Conservation (phyloP, 2,329 filamentous ascomycete species). For the Alternaria metachromatica region DNA sequence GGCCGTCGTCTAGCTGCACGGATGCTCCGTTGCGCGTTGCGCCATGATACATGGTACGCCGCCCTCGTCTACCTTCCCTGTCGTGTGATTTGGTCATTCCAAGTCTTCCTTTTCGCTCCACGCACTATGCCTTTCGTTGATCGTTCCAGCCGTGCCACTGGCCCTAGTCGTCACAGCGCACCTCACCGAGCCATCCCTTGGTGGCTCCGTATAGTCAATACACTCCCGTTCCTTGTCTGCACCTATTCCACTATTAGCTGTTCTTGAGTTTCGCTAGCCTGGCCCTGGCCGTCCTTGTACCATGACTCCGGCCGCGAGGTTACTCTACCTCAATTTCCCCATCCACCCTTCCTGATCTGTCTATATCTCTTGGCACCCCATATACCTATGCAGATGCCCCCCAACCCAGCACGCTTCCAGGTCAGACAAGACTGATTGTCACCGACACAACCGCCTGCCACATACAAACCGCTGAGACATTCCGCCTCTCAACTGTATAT, state of each 20-base stretch:
- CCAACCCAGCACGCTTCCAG: constrained; percentile 20
- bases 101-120: constrained; percentile 45
- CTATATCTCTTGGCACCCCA: constrained; percentile 47
- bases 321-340: constrained; percentile 37
- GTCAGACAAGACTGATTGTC: constrained; percentile 27
- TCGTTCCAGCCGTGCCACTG: constrained; percentile 51
- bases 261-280: constrained; percentile 38
- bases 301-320: constrained; percentile 44
- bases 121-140: constrained; percentile 38
- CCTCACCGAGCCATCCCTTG: constrained; percentile 45
- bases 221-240: constrained; percentile 44
- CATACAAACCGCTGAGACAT: constrained; percentile 16
- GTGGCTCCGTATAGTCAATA: constrained; percentile 41
- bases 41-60: constrained; percentile 51
- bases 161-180: constrained; percentile 45
- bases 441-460: constrained; percentile 23
- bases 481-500: not conserved
- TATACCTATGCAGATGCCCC: constrained; percentile 46
- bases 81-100: constrained; percentile 44
- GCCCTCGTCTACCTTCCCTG: constrained; percentile 31
- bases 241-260: constrained; percentile 40
- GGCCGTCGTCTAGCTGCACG: constrained; percentile 44
- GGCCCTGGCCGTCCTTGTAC: constrained; percentile 38
- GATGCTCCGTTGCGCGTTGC: constrained; percentile 51
- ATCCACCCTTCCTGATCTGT: constrained; percentile 44